Conservation (phyloP, 805 yeast species). For the Metschnikowia gelsemii region DNA sequence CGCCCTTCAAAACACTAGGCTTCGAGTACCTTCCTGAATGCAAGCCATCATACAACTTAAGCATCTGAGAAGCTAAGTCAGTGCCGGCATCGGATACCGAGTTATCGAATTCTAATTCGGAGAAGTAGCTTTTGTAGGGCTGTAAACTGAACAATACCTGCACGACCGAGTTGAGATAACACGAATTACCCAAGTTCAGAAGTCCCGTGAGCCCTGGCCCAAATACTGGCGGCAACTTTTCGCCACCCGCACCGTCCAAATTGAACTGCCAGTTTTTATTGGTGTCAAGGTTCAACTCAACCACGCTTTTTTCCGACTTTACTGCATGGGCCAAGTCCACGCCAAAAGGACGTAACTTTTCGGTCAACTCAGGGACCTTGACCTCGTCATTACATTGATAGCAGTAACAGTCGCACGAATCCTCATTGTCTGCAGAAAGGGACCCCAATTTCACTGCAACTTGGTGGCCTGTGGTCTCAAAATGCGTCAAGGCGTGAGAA, state of each 20-base stretch:
- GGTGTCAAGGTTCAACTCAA: constrained; percentile 90
- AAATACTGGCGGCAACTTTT: constrained; percentile 57
- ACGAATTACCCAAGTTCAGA: constrained; percentile 88
- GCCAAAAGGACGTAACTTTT: constrained; percentile 56
- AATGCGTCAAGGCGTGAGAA: constrained; percentile 84
- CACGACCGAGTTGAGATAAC: constrained; percentile 79
- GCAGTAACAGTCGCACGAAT: constrained; percentile 77
- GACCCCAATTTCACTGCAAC: constrained; percentile 92
- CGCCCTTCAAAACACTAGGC: constrained; percentile 46
- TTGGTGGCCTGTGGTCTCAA: constrained; percentile 58
- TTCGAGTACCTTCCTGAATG: constrained; percentile 68
- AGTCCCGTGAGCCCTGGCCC: constrained; percentile 84
- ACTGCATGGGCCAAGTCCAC: constrained; percentile 55
- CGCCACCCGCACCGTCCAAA: constrained; percentile 71
- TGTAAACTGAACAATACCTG: constrained; percentile 63
- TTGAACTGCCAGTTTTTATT: constrained; percentile 91
- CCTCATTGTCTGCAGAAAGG: constrained; percentile 61
- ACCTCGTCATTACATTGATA: constrained; percentile 89
- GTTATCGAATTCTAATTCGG: constrained; percentile 31
- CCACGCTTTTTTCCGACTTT: constrained; percentile 83
- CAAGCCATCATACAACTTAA: constrained; percentile 79
- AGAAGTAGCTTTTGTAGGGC: constrained; percentile 40
- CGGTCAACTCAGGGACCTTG: constrained; percentile 58
- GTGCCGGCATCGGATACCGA: constrained; percentile 50
- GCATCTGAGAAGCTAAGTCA: constrained; percentile 71